Conservation (phyloP, 1,139 yeast species). For the Scheffersomyces lignicola region DNA sequence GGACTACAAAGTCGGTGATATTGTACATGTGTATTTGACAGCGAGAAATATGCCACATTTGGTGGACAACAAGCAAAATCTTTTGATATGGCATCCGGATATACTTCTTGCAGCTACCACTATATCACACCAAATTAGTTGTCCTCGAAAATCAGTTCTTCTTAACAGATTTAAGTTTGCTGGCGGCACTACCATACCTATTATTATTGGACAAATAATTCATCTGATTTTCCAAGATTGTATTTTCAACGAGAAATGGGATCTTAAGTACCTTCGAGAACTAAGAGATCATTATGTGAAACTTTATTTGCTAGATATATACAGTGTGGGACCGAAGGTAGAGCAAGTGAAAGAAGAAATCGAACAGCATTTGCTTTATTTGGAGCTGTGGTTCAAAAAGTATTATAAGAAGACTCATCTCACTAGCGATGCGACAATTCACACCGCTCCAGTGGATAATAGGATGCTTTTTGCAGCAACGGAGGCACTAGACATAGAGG, state of each 20-base stretch:
- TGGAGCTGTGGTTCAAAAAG: constrained; percentile 62
- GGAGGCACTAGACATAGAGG: constrained; percentile 80
- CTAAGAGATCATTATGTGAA: constrained; percentile 48
- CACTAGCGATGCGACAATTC: not conserved
- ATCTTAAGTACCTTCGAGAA: constrained; percentile 43
- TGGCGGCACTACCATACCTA: constrained; percentile 57
- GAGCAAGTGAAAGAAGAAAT: constrained; percentile 47
- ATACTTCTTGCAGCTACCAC: constrained; percentile 76
- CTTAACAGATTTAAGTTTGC: constrained; percentile 53
- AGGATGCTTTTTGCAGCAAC: constrained; percentile 51
- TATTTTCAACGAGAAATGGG: constrained; percentile 44
- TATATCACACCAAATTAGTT: constrained; percentile 71
- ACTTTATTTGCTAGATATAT: constrained; percentile 49
- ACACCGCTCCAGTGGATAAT: constrained; percentile 21
- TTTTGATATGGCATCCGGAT: constrained; percentile 84
- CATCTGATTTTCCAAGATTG: constrained; percentile 79
- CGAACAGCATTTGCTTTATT: constrained; percentile 51
- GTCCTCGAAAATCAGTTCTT: constrained; percentile 72
- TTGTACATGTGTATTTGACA: constrained; percentile 59
- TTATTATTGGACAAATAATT: constrained; percentile 75
- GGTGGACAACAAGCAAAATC: constrained; percentile 59
- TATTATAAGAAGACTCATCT: constrained; percentile 30
- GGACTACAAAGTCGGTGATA: constrained; percentile 46
- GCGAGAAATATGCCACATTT: constrained; percentile 35
- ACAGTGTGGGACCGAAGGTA: constrained; percentile 54